Conservation (phyloP, 306 rosid species). For the Dalbergia cochinchinensis region DNA sequence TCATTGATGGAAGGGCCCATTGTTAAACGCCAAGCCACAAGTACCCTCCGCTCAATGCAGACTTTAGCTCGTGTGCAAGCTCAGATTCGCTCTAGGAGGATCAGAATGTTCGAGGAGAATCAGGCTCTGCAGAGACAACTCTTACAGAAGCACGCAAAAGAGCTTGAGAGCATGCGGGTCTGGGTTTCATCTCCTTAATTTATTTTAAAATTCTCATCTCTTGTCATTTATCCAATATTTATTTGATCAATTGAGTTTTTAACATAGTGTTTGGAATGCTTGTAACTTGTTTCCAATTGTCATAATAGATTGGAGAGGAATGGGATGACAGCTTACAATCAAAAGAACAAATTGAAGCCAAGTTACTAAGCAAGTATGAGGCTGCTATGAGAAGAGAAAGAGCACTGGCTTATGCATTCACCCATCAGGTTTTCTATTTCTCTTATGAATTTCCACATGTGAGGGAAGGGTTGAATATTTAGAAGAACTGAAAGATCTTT, state of each 20-base stretch:
- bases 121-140: constrained; percentile 95
- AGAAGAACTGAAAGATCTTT: constrained; percentile 17
- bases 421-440: constrained; percentile 83
- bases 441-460: constrained; percentile 17
- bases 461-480: constrained; percentile 29
- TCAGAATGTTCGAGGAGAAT: constrained; percentile 93
- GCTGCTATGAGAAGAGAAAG: constrained; percentile 95
- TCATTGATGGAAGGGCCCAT: constrained; percentile 82
- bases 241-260: constrained; percentile 27
- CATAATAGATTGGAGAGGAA: constrained; percentile 88
- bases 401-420: constrained; percentile 94
- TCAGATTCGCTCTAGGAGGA: constrained; percentile 88
- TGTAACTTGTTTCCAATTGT: constrained; percentile 41
- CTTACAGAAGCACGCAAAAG: constrained; percentile 90
- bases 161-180: constrained; percentile 88
- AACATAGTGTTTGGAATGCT: constrained; percentile 31
- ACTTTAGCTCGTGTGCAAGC: constrained; percentile 93
- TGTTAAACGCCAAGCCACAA: constrained; percentile 91
- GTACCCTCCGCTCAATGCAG: constrained; percentile 94
- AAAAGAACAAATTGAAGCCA: constrained; percentile 94
- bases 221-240: not conserved
- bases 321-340: constrained; percentile 99
- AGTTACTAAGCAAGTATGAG: constrained; percentile 82
- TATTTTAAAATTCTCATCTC: constrained; percentile 15
- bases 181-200: constrained; percentile 43